phyloP scores from a whole-genome alignment of 1,284 basidiomycete genomes.

The Meira miltonrushii region DNA sequence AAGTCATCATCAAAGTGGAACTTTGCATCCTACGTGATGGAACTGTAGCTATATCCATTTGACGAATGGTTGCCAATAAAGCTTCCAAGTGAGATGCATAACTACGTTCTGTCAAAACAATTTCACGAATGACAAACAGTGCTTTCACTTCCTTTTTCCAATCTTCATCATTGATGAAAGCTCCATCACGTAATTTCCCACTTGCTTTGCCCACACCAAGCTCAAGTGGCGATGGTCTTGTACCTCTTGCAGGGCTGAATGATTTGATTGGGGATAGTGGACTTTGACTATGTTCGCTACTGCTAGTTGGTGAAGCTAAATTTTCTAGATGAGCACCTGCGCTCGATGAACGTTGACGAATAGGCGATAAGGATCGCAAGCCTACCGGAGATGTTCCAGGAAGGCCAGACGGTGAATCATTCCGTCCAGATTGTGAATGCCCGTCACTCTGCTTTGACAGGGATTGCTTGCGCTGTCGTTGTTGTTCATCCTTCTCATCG shows the following conservation, averaged over 20 bases:
- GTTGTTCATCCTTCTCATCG: background rate
- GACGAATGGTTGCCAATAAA: constrained; percentile 32
- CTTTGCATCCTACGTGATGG: background rate
- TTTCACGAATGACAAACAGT: constrained; percentile 47
- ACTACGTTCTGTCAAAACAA: constrained; percentile 48
- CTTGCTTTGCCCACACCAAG: constrained; percentile 38
- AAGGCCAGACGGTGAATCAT: background rate
- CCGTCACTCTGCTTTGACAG: background rate
- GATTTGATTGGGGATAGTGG: background rate
- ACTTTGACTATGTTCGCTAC: background rate
- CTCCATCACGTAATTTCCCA: constrained; percentile 33
- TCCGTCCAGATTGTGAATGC: background rate
- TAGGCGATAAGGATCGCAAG: too few relatives aligned
- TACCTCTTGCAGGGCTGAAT: background rate
- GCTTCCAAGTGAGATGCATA: constrained; percentile 43
- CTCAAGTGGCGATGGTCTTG: constrained; percentile 19
- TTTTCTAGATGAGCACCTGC: background rate
- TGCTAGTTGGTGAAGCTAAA: background rate
- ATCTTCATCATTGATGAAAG: constrained; percentile 44
- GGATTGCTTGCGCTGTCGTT: background rate
- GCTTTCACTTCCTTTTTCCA: constrained; percentile 50
- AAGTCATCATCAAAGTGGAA: background rate
- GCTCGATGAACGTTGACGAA: constrained; percentile 2
- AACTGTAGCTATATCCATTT: background rate
- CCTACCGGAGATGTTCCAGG: background rate